Evolutionary conservation across 345 rosid species (phyloP), one percentile per base, ranked within the genome.

Genomic region (Citrus australasica): DNA sequence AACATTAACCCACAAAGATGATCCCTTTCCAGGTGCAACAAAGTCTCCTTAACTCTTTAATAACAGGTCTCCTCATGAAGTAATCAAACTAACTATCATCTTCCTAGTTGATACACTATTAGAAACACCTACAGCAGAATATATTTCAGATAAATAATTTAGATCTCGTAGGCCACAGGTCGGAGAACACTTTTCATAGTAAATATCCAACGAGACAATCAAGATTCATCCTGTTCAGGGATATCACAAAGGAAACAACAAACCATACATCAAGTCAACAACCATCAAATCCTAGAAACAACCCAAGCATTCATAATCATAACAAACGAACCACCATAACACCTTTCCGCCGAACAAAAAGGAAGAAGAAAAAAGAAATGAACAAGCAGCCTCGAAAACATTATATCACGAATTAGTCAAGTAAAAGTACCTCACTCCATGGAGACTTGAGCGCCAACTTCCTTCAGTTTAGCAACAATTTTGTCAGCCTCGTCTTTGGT

Each of bases 401-500:
- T 21, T 16, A 30, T 13, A 42, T 24, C 51, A 69, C 10, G 37
- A 73, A 61, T 32, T 7, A 17, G 58, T 13, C 51, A 13, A 0
- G 51, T 53, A 78, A 13, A 30, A 14, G 9, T 78, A 88, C 86
- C 89, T 95, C 86, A 95, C 76, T 92, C 99, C 91, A 95, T 87
- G 51, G 87, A 59, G 60, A 93, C 98, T 82, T 91, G 91, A 5
- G 98, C 98, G 58, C 99, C 99, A 73, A 86, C 80, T 38, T 84
- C 99, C 83, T 95, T 95, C 93, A 95, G 79, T 79, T 92, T 94
- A 83, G 79, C 89, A 9, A 91, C 80, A 24, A 94, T 94, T 82
- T 91, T 91, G 85, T 92, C 94, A 0, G 98, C 99, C 69, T 94
- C 99, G 56, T 94, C 99, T 79, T 92, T 95, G 17, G 94, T 81